Conservation (phyloP, 257 asterid genomes). For the Gynochthodes officinalis region DNA sequence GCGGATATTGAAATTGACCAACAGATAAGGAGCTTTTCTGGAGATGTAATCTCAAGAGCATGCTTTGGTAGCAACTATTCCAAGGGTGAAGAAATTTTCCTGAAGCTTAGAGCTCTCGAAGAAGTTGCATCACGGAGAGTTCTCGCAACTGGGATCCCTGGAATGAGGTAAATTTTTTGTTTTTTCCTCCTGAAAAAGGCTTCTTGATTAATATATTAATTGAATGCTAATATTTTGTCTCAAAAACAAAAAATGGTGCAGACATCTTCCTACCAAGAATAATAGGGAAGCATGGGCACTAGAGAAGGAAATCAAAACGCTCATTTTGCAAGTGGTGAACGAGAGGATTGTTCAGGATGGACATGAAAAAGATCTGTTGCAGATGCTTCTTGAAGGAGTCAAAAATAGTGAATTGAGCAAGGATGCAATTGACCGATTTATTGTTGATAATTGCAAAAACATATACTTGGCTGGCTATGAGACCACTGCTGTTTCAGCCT, state of each 20-base stretch:
- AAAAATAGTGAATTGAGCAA: conserved; percentile 28
- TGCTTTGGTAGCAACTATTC: conserved; percentile 50
- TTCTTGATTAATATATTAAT: too few relatives aligned
- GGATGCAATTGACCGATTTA: conserved; percentile 39
- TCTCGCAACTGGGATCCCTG: conserved; percentile 32
- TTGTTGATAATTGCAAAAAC: conserved; percentile 66
- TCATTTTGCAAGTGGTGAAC: conserved; percentile 42
- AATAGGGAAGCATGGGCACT: conserved; percentile 49
- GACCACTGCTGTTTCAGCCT: conserved; percentile 56
- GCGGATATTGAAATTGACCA: conserved; percentile 38
- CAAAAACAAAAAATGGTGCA: conserved; percentile 13
- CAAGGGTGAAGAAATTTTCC: conserved; percentile 42
- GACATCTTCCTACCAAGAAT: conserved; percentile 38
- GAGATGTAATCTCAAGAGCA: conserved; percentile 48
- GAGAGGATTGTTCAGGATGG: conserved; percentile 34
- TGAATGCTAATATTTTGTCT: too few relatives aligned
- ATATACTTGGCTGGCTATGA: conserved; percentile 63
- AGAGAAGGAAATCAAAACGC: conserved; percentile 41
- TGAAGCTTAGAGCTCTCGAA: conserved; percentile 37
- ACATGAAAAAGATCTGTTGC: conserved; percentile 45
- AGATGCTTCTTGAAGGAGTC: conserved; percentile 51
- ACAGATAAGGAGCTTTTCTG: conserved; percentile 44
- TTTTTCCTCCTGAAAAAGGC: too few relatives aligned
- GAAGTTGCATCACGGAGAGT: conserved; percentile 23
- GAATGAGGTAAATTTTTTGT: conserved; percentile 29